Evolutionary conservation across 805 yeast genomes (phyloP), one percentile per base, ranked within the genome.

Genomic region (baker's yeast (Saccharomyces cerevisiae)): DNA sequence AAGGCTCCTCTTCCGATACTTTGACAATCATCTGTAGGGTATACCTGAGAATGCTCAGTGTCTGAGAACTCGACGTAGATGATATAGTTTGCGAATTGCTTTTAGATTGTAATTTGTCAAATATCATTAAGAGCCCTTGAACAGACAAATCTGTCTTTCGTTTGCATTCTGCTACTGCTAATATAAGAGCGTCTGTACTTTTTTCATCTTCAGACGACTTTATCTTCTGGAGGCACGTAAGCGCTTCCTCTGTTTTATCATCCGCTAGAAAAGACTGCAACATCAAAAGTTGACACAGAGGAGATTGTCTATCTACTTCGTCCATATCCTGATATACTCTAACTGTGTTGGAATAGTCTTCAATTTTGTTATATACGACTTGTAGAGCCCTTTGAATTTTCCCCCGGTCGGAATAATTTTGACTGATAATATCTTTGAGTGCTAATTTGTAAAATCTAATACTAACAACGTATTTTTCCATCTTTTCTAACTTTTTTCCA

Each of bases 371-470:
- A 41, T 65, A 64, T 14, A 69, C 63, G 22, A 64, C 59, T 46
- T 68, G 65, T 26, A 74, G 59, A 2, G 74, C 73, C 48, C 79
- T 63, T 53, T 73, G 69, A 3, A 76, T 57, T 55, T 74, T 74
- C 1, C 69, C 74, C 31, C 55, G 61, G 41, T 73, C 76, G 5
- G 57, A 58, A 14, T 66, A 67, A 14, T 62, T 60, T 27, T 65
- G 57, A 21, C 61, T 58, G 4, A 70, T 48, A 4, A 68, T 32
- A n/a, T 63, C 54, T 21, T 57, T 63, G 10, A 70, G 55, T 5
- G 69, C 61, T 1, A 68, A 48, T 5, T 62, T 53, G 48, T 65
- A 67, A 65, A 69, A 70, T 2, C 56, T 59, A 11, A 65, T 55
- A 6, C 69, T 59, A 22, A 65, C 63, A 0, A 36, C 27, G 43